Conservation (phyloP, 2,329 filamentous ascomycete species). For the Talaromyces albobiverticillius region DNA sequence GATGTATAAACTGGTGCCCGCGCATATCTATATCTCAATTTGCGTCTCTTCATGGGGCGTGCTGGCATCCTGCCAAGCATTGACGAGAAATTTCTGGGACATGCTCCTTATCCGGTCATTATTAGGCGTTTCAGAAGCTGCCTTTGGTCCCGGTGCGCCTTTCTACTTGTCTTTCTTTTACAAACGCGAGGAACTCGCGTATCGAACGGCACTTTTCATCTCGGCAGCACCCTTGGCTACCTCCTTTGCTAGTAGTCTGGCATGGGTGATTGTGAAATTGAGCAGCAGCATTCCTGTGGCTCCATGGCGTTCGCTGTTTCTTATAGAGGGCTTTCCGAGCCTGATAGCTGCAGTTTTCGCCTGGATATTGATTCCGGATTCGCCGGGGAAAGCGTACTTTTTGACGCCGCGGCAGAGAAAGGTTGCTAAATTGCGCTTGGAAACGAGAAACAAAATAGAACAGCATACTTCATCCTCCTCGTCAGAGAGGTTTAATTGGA, state of each 20-base stretch:
- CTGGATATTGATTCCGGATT: slow-evolving; percentile 74
- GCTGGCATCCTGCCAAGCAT: slow-evolving; percentile 69
- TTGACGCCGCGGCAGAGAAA: slow-evolving; percentile 63
- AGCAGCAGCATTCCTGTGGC: slow-evolving; percentile 66
- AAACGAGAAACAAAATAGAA: slow-evolving; percentile 44
- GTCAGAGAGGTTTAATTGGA: slow-evolving; percentile 47
- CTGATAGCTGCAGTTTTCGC: slow-evolving; percentile 71
- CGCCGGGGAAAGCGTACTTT: slow-evolving; percentile 63
- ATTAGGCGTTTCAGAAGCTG: slow-evolving; percentile 59
- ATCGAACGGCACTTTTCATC: slow-evolving; percentile 81
- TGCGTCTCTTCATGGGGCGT: slow-evolving; percentile 76
- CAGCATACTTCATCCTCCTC: slow-evolving; percentile 26
- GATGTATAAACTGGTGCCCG: slow-evolving; percentile 58
- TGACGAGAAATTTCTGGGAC: slow-evolving; percentile 61
- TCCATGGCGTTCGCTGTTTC: slow-evolving; percentile 80
- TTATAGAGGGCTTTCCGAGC: slow-evolving; percentile 81
- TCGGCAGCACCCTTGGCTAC: slow-evolving; percentile 65
- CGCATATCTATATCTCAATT: slow-evolving; percentile 59
- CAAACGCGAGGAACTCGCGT: slow-evolving; percentile 69
- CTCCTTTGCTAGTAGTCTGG: slow-evolving; percentile 72
- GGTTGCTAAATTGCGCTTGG: slow-evolving; percentile 68
- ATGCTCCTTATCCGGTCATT: slow-evolving; percentile 45
- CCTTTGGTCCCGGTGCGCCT: slow-evolving; percentile 61
- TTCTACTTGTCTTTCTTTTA: slow-evolving; percentile 66
- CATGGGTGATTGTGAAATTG: slow-evolving; percentile 70